A percentile compares a stretch with the other conserved stretches of the same genome.
Conservation (phyloP, 495 filamentous ascomycete genomes). For the Paragyromitra xinjiangensis region DNA sequence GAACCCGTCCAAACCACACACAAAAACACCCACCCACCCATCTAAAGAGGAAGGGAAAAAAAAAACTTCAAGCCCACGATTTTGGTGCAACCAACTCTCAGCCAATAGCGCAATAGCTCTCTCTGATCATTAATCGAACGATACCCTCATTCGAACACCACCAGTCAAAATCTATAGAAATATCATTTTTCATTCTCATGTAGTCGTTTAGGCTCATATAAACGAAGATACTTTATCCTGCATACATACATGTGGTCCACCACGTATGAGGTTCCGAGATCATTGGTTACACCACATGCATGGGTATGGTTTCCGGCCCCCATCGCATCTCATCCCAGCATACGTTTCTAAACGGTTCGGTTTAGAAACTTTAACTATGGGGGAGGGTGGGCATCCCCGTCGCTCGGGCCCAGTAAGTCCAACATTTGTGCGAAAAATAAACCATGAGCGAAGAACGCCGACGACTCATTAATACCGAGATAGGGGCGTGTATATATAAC, state of each 20-base stretch:
- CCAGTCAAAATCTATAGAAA: not conserved
- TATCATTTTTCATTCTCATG: constrained; percentile 4
- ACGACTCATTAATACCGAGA: not conserved
- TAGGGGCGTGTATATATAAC: constrained; percentile 10
- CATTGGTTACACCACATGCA: constrained; percentile 33
- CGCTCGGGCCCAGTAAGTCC: constrained; percentile 11
- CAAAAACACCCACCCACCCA: not conserved
- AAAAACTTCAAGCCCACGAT: not conserved
- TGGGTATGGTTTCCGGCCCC: constrained; percentile 20
- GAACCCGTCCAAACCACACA: not conserved
- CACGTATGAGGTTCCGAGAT: not conserved
- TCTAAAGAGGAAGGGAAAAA: not conserved
- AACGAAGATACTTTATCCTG: not conserved
- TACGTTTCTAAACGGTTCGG: constrained; percentile 30
- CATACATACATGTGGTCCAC: constrained; percentile 7
- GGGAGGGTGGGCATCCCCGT: constrained; percentile 4
- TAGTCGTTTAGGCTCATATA: constrained; percentile 7
- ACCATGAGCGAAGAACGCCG: not conserved
- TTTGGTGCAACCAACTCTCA: not conserved
- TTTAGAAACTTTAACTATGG: constrained; percentile 47
- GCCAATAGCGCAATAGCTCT: constrained; percentile 1
- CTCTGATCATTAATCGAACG: constrained; percentile 16
- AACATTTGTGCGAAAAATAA: not conserved
- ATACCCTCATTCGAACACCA: not conserved
- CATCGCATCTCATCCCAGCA: constrained; percentile 35